Evolutionary conservation across 78 protist species (phyloP).

Genomic region (Dictyostelium capitatum): DNA sequence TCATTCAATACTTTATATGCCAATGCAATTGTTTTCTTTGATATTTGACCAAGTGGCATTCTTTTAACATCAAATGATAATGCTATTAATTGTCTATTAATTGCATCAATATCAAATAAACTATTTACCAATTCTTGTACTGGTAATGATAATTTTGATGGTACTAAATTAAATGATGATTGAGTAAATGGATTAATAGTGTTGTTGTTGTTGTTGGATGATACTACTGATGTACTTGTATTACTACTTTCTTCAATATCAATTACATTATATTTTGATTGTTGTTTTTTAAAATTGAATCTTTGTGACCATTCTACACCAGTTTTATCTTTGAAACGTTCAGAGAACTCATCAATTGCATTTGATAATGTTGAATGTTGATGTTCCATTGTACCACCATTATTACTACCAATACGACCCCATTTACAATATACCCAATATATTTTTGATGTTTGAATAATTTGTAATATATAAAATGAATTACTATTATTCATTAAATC

Average conservation of each 20-base stretch:
- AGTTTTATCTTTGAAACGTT: slow-evolving; percentile 55
- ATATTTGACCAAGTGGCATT: slow-evolving; percentile 92
- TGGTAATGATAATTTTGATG: neutral
- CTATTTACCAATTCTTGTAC: slow-evolving; percentile 50
- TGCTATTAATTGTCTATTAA: slow-evolving; percentile 44
- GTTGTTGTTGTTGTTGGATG: neutral
- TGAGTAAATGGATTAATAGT: neutral
- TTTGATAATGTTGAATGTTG: neutral
- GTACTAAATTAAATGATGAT: neutral
- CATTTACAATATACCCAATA: slow-evolving; percentile 52
- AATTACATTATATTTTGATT: slow-evolving; percentile 51
- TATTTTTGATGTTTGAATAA: slow-evolving; percentile 13
- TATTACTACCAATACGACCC: slow-evolving; percentile 66
- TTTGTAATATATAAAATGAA: slow-evolving; percentile 67
- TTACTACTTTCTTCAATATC: slow-evolving; percentile 64
- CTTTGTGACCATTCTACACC: slow-evolving; percentile 73
- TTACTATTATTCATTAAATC: slow-evolving; percentile 51
- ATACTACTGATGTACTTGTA: neutral
- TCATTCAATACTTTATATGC: slow-evolving; percentile 77
- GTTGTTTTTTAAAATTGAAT: slow-evolving; percentile 28
- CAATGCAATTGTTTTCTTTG: slow-evolving; percentile 77
- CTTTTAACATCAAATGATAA: slow-evolving; percentile 72
- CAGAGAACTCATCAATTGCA: slow-evolving; percentile 38
- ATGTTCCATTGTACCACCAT: slow-evolving; percentile 43
- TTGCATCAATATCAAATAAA: slow-evolving; percentile 66